Conservation (phyloP, 2,329 filamentous ascomycete species). For the Colletotrichum incanum region DNA sequence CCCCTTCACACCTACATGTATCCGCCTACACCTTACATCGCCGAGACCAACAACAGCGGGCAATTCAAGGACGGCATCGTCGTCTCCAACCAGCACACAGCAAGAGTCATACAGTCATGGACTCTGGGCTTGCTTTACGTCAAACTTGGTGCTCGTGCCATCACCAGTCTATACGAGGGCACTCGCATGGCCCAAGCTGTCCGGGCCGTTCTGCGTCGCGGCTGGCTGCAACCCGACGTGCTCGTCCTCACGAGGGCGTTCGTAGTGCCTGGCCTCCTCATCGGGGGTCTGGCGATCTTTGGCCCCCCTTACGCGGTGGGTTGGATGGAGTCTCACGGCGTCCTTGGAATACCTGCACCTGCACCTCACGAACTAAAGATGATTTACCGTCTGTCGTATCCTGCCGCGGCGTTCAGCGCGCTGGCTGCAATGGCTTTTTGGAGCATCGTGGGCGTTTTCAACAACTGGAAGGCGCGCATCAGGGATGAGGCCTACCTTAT, state of each 20-base stretch:
- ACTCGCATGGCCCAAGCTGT: slow-evolving; percentile 83
- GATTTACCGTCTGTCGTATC: slow-evolving; percentile 78
- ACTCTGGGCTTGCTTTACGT: slow-evolving; percentile 92
- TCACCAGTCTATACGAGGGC: slow-evolving; percentile 77
- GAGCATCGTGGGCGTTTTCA: slow-evolving; percentile 74
- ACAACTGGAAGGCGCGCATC: slow-evolving; percentile 84
- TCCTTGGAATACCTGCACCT: slow-evolving; percentile 42
- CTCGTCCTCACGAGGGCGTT: slow-evolving; percentile 87
- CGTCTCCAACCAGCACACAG: slow-evolving; percentile 69
- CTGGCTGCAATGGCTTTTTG: slow-evolving; percentile 63
- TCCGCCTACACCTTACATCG: slow-evolving; percentile 46
- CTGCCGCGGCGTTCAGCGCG: slow-evolving; percentile 65
- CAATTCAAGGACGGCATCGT: slow-evolving; percentile 43
- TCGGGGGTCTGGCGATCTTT: slow-evolving; percentile 75
- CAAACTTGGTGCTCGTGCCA: slow-evolving; percentile 81
- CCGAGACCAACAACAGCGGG: slow-evolving; percentile 46
- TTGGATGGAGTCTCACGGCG: slow-evolving; percentile 45
- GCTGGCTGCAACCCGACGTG: slow-evolving; percentile 85
- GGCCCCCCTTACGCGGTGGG: slow-evolving; percentile 63
- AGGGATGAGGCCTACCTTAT: slow-evolving; percentile 97
- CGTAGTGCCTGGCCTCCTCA: slow-evolving; percentile 79
- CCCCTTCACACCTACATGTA: slow-evolving; percentile 87
- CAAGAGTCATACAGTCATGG: slow-evolving; percentile 94
- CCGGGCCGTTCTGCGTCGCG: slow-evolving; percentile 79
- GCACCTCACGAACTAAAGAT: slow-evolving; percentile 48